Evolutionary conservation across 75 land plant genomes (phyloP), one percentile per base, ranked within the genome.

Genomic region (Larix kaempferi): DNA sequence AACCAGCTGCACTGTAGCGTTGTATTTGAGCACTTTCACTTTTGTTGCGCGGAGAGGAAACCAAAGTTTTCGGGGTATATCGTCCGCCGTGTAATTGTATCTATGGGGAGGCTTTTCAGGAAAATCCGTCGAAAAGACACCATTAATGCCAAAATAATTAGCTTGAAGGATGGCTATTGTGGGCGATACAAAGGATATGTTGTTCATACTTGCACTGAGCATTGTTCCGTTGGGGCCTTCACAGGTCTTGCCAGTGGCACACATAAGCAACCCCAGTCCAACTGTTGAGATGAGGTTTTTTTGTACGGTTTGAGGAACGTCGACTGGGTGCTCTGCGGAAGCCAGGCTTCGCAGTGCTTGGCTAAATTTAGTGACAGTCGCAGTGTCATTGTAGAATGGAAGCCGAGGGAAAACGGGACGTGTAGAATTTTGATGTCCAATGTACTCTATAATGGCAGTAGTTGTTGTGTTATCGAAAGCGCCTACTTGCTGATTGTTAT

Each of bases 1-100:
- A 11, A 89, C 77, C 21, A 89, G 22, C 74, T 89, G 82, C 41
- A 89, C 80, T 64, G 60, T 80, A 37, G 86, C 73, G 59, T 84
- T 78, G 77, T 73, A 84, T 55, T 84, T 73, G 66, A 88, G 58
- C 17, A 73, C 77, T 74, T 56, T 71, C 12, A 79, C 81, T 78
- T 78, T 79, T 11, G 90, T 90, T 69, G 77, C 88, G 5, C 35
- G 54, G 2, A 57, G 26, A 13, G 87, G 72, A 6, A 35, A 33
- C 59, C 71, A 65, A 39, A 64, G 54, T 59, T 56, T 73, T 11
- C 21, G 55, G 4, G 83, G 52, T 35, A 67, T 44, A 14, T 76
- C 21, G 1, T 79, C 35, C 11, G 57, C 77, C 5, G 87, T 86
- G 59, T 76, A 82, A 37, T 82, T 80, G 69, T 62, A 86, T 10